Evolutionary conservation across 176 grass and related monocot species (phyloP).

Genomic region (Typha latifolia): DNA sequence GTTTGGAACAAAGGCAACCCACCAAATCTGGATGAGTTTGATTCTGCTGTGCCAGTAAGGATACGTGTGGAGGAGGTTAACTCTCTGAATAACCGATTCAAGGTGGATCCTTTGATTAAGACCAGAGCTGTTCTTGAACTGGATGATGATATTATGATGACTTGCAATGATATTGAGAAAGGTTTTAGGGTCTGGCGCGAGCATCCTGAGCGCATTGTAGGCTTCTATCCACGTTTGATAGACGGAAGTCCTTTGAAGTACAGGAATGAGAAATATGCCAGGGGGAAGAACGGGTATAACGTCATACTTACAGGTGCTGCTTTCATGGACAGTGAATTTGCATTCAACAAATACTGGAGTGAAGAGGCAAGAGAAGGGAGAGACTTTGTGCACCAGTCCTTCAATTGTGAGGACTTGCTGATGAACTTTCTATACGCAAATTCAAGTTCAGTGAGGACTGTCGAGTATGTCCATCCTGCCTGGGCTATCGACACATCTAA

Average conservation of each 20-base stretch:
- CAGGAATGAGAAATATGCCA: slow-evolving; percentile 81
- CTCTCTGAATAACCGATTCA: slow-evolving; percentile 95
- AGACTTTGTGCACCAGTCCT: slow-evolving; percentile 63
- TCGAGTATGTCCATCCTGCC: slow-evolving; percentile 89
- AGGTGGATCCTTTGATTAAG: slow-evolving; percentile 77
- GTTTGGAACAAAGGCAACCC: slow-evolving; percentile 97
- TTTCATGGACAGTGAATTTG: slow-evolving; percentile 86
- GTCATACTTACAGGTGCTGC: slow-evolving; percentile 86
- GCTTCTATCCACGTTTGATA: slow-evolving; percentile 84
- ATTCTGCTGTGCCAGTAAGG: slow-evolving; percentile 82
- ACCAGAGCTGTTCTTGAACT: slow-evolving; percentile 83
- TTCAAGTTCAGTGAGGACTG: slow-evolving; percentile 45
- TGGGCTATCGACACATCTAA: slow-evolving; percentile 99
- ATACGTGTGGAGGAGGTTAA: slow-evolving; percentile 73
- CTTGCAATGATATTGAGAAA: slow-evolving; percentile 92
- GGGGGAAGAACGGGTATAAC: slow-evolving; percentile 88
- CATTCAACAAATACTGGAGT: slow-evolving; percentile 82
- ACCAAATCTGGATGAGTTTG: slow-evolving; percentile 48
- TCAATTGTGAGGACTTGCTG: slow-evolving; percentile 94
- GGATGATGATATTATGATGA: slow-evolving; percentile 99
- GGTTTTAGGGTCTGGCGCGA: slow-evolving; percentile 94
- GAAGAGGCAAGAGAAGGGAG: slow-evolving; percentile 72
- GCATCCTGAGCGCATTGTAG: slow-evolving; percentile 75
- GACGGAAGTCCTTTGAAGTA: slow-evolving; percentile 66
- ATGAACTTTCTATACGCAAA: slow-evolving; percentile 95